A percentile compares a stretch with the other conserved stretches of the same genome.
Evolutionary conservation across 2,329 filamentous ascomycete genomes (phyloP).

Genomic region (Penicillium aurantiogriseum): DNA sequence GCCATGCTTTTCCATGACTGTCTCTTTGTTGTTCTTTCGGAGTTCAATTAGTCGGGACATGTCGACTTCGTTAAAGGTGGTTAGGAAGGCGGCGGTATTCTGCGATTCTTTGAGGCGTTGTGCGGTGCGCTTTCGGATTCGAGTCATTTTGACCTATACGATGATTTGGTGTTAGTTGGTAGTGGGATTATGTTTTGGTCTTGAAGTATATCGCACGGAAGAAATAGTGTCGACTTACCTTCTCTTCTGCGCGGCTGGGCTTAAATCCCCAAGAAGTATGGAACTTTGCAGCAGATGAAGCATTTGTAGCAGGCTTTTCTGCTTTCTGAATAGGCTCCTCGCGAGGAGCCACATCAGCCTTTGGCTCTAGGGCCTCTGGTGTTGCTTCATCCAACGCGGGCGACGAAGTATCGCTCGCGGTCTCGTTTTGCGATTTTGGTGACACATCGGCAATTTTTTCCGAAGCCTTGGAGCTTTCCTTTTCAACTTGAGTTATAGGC

Average conservation of each 20-base stretch:
- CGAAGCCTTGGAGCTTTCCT: neutral
- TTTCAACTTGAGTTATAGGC: neutral
- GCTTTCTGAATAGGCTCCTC: no score
- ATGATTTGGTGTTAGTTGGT: neutral
- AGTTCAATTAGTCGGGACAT: conserved; percentile 93
- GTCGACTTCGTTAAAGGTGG: conserved; percentile 96
- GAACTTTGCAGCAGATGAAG: no score
- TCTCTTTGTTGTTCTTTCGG: conserved; percentile 90
- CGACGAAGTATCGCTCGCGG: no score
- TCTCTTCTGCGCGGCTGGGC: no score
- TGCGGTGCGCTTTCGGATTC: conserved; percentile 85
- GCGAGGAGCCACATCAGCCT: no score
- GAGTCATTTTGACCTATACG: conserved; percentile 90
- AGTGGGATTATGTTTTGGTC: neutral
- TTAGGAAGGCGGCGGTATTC: conserved; percentile 90
- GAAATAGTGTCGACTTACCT: no score
- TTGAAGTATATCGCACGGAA: neutral
- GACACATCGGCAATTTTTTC: no score
- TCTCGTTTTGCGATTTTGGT: no score
- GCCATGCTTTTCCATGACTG: conserved; percentile 84
- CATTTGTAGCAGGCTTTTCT: no score
- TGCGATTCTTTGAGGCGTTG: conserved; percentile 96
- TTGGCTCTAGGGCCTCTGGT: no score
- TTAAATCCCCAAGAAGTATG: no score
- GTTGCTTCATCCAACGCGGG: no score